Base-by-base conservation (phyloP, 73 alveolate species). In the Effrenium voratum region DNA sequence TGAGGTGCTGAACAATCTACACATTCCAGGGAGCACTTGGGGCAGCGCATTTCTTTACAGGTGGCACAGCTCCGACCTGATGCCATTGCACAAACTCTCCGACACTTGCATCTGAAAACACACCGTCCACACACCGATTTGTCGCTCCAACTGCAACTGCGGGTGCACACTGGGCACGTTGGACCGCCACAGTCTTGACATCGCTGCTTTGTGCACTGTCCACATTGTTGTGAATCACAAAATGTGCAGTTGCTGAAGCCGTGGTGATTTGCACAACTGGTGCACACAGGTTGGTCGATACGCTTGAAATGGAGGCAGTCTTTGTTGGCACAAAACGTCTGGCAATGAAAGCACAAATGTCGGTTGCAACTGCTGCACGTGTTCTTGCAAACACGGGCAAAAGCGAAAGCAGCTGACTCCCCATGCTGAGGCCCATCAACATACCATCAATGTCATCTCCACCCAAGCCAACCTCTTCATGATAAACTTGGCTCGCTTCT, bases 201-300 rank as follows among this genome's bases (percentile, higher is more conserved):
- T 12, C 19, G 63, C 30, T 49, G 85, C 34, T 10, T 16, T n/a
- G 2, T 38, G 85, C 85, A 75, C 19, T 19, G 10, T 24, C 57
- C 85, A 8, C 85, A 75, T 13, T 8, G 57, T 5, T 16, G n/a
- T 36, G 12, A 1, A 8, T 5, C 3, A 5, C 85, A 75, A 75
- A 75, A 75, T 75, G 57, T n/a, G 30, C 85, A 75, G 5, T 26
- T 75, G 57, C 57, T 36, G n/a, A 75, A 75, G 85, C 85, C 57
- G 10, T 41, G 30, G 55, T 75, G 57, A 41, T 16, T 22, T 38
- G 57, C 30, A 36, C 85, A 75, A 38, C 57, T 16, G 12, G 49
- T 41, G n/a, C 85, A 75, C 55, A 75, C 57, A 4, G 85, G 85
- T 1, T 36, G 30, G 28, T 15, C 1, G 28, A 5, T 49, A 28